Base-by-base conservation (phyloP, 106 monocot genomes). In the Platanthera guangdongensis region DNA sequence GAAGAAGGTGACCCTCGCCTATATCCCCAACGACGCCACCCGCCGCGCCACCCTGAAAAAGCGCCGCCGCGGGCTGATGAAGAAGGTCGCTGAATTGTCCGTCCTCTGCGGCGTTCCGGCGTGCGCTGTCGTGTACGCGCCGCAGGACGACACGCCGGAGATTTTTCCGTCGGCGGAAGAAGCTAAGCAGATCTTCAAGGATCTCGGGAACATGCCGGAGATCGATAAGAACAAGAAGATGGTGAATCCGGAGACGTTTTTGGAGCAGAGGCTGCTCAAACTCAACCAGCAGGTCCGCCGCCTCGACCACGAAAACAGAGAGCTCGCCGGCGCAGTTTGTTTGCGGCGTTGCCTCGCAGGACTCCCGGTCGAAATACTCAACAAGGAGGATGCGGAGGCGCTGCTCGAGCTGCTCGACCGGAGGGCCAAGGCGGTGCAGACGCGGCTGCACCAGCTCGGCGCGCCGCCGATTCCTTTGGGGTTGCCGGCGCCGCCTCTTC, bases 41-140 rank as follows among this genome's bases (percentile, higher is more conserved):
- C 76, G 76, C 45, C 76, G 76, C 18, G 32, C 32, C 39, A 76
- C 76, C 60, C 25, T 76, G 12, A 76, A 62, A 48, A 76, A 76
- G 60, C 76, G 76, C 76, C 76, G 76, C n/a, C 59, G 47, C 45
- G 59, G 76, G 1, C 76, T 76, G 2, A 14, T 76, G 9, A 76
- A 76, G 62, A 76, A 76, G 60, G 76, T 62, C 18, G 46, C 46
- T 4, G 76, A 76, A 30, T 59, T 76, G 9, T 76, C 76, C 8
- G 11, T 49, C 9, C 76, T 76, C 9, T 76, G 76, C 48, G 60
- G 21, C 48, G 76, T 76, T 10, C 3, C 57, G 15, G 76, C 60
- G 46, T 76, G 76, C 62, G 60, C 48, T 0, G 76, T 76, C 9
- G 48, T 76, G 0, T 62, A 60, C 18, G 10, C 50, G 0, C 76